phyloP scores from a whole-genome alignment of 306 rosid genomes.

The Casuarina equisetifolia region DNA sequence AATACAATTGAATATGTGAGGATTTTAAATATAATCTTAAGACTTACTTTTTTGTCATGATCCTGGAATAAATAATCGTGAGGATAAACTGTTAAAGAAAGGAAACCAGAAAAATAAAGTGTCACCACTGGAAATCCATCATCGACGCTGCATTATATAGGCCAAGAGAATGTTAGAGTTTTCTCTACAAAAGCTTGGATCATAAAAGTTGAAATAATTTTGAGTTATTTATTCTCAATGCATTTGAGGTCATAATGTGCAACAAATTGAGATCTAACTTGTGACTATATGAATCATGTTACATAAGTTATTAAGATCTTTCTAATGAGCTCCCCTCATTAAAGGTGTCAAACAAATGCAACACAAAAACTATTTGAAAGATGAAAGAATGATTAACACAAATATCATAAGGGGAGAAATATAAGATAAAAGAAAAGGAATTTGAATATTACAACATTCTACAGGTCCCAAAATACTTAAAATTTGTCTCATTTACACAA shows the following conservation, averaged over 20 bases:
- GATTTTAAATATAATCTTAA: not conserved
- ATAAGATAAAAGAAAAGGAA: not conserved
- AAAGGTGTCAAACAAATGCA: not conserved
- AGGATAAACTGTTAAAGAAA: constrained; percentile 55
- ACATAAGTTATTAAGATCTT: not conserved
- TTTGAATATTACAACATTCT: not conserved
- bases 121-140: constrained; percentile 63
- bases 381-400: not conserved
- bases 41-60: constrained; percentile 37
- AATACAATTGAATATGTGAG: not conserved
- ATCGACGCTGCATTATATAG: constrained; percentile 56
- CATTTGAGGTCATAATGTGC: not conserved
- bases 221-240: not conserved
- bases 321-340: not conserved
- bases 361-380: not conserved
- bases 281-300: not conserved
- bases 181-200: constrained; percentile 17
- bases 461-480: not conserved
- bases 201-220: not conserved
- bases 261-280: not conserved
- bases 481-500: not conserved
- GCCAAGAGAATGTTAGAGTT: constrained; percentile 14
- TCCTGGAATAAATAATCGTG: constrained; percentile 66
- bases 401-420: too few species aligned
- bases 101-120: constrained; percentile 57